Base-by-base conservation (phyloP, 192 early-diverging fungal species). In the Ambispora gerdemannii region DNA sequence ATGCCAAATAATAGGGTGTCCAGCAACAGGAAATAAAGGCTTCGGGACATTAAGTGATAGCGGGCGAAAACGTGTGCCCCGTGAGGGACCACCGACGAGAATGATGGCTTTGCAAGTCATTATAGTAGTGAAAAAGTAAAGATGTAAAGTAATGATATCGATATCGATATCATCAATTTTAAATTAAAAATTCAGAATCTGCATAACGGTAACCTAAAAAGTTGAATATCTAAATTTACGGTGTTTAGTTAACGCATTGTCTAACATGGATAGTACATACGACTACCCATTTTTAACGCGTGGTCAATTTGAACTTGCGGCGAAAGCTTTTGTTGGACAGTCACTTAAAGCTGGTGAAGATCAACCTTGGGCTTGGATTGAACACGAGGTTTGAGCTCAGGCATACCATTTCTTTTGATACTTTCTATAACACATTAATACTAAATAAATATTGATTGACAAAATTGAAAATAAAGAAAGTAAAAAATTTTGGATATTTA, bases 1-100 rank as follows among this genome's bases (percentile, higher is more conserved):
- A 84, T 99, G 97, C 76, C 89, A 92, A 81, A 99, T 96, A 82
- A 97, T 93, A 70, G 97, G 95, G 53, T 84, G 83, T 24, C 95
- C 95, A 30, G 95, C 97, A 60, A 99, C 93, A 13, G 97, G 97
- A 82, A 99, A 99, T 69, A 99, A 83, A n/a, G 97, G 95, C 80
- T 99, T 96, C 47, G 97, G 97, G 8, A 88, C 86, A 72, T 95
- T 89, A 83, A 99, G 89, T 51, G 95, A 97, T 67, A 99, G 83
- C 13, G 97, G 97, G 43, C 97, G 88, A 87, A 99, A 99, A 63
- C 95, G 90, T 19, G 97, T 99, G 47, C 93, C 97, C 67, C 95
- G 89, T 34, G 95, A 97, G 36, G 95, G 95, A 4, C 97, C 97
- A 75, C 97, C 97, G 62, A 99, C 97, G 55, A 99, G 88, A 75